These are phyloP conservation scores for Pseudozyma flocculosa DNA, from an alignment of 1,284 basidiomycete genomes.

Conservation along the genomic window DNA sequence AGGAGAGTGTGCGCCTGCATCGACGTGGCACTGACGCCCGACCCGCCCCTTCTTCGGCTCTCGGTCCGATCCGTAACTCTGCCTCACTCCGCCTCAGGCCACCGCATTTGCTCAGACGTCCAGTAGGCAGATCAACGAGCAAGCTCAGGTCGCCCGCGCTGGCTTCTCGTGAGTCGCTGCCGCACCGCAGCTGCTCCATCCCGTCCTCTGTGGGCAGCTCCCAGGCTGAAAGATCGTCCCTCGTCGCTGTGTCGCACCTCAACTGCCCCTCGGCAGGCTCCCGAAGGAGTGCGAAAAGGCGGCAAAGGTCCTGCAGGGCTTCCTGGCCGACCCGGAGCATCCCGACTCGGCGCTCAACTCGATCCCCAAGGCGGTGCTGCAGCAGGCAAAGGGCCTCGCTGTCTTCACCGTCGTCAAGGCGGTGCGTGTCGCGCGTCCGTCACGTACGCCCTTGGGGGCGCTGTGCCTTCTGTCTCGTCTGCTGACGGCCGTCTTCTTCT, in stretches of 20 bases:
- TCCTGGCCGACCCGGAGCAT: slow-evolving; percentile 84
- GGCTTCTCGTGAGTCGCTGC: slow-evolving; percentile 40
- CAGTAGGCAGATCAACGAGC: slow-evolving; percentile 36
- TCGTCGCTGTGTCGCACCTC: no score
- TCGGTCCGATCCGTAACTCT: not conserved
- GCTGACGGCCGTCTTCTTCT: no score
- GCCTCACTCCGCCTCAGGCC: slow-evolving; percentile 18
- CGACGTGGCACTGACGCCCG: no score
- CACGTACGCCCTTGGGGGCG: no score
- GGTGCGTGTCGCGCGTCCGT: no score
- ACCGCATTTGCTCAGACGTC: slow-evolving; percentile 52
- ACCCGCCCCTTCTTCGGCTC: no score
- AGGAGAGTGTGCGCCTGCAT: no score
- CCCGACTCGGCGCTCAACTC: slow-evolving; percentile 90
- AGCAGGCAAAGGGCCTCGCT: slow-evolving; percentile 79
- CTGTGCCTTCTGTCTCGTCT: not conserved
- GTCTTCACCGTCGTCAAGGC: slow-evolving; percentile 84
- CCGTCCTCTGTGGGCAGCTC: no score
- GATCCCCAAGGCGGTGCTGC: slow-evolving; percentile 89
- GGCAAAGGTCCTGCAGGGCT: slow-evolving; percentile 82
- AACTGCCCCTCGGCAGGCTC: slow-evolving; percentile 25
- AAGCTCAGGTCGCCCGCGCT: slow-evolving; percentile 44
- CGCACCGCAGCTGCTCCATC: no score
- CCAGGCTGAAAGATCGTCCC: no score
- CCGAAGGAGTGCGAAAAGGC: slow-evolving; percentile 68